A percentile compares a stretch with the other conserved stretches of the same genome.
Evolutionary conservation across 306 rosid genomes (phyloP).

Genomic region (Leucaena leucocephala): DNA sequence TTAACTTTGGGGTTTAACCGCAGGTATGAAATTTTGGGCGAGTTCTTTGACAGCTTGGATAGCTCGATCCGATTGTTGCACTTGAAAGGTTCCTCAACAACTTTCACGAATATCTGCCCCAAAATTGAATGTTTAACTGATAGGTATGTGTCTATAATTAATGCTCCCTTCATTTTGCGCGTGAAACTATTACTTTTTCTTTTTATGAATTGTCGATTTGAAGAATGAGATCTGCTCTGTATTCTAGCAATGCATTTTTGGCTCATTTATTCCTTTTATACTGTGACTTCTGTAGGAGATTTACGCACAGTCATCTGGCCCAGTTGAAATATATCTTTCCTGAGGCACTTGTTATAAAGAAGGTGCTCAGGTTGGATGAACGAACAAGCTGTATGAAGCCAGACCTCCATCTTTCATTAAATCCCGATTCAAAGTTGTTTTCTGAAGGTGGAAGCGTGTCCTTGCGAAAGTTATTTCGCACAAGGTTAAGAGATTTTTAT

Average conservation of each 20-base stretch:
- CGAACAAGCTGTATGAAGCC: slow-evolving; percentile 68
- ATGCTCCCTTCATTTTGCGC: neutral
- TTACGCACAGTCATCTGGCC: slow-evolving; percentile 70
- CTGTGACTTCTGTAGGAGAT: slow-evolving; percentile 60
- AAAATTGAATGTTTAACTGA: slow-evolving; percentile 62
- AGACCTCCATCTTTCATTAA: slow-evolving; percentile 64
- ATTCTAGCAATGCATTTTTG: neutral
- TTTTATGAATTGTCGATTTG: neutral
- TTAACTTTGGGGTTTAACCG: slow-evolving; percentile 4
- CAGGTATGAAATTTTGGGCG: slow-evolving; percentile 60
- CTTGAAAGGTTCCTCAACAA: slow-evolving; percentile 45
- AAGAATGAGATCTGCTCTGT: neutral
- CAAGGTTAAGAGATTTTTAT: slow-evolving; percentile 48
- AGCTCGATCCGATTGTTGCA: slow-evolving; percentile 58
- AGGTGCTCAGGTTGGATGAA: slow-evolving; percentile 53
- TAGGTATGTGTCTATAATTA: slow-evolving; percentile 47
- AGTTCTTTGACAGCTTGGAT: slow-evolving; percentile 63
- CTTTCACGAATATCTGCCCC: slow-evolving; percentile 52
- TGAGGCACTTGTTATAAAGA: slow-evolving; percentile 68
- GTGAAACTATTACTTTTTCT: neutral
- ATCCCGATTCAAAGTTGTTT: slow-evolving; percentile 36
- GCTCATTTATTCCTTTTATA: slow-evolving; percentile 4
- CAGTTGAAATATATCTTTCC: slow-evolving; percentile 73
- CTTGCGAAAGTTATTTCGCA: slow-evolving; percentile 53
- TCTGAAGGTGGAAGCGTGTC: slow-evolving; percentile 41